Percentiles rank a stretch among this genome's conserved stretches.
Conservation (phyloP, 2,329 filamentous ascomycete genomes). For the Penicillium sp. region DNA sequence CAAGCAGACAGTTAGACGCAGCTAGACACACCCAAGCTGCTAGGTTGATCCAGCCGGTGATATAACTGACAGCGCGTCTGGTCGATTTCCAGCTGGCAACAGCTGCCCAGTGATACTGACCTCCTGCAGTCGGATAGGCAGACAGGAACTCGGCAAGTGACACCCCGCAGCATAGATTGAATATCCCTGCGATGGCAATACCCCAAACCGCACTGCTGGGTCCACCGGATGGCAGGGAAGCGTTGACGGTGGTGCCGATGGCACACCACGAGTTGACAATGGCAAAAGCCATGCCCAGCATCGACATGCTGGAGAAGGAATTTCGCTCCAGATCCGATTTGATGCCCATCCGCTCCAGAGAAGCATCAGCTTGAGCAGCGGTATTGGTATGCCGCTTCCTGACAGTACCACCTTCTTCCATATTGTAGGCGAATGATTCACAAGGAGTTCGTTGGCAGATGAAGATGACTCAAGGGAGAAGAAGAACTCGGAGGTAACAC, state of each 20-base stretch:
- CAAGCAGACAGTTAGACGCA: background rate
- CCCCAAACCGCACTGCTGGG: background rate
- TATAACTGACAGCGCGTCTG: background rate
- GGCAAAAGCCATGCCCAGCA: background rate
- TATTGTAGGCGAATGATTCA: background rate
- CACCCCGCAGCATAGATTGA: background rate
- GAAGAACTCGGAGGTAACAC: too few relatives aligned
- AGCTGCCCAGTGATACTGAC: background rate
- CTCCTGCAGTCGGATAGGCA: background rate
- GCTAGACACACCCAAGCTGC: background rate
- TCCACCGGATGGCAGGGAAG: background rate
- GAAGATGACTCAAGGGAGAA: background rate
- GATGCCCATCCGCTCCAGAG: background rate
- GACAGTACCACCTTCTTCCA: background rate
- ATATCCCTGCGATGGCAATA: background rate
- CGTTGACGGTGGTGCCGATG: background rate
- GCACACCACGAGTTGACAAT: background rate
- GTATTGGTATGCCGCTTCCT: background rate
- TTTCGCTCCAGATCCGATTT: background rate
- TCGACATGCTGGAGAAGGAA: background rate
- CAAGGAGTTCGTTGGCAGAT: background rate
- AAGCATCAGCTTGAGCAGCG: background rate
- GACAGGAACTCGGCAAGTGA: background rate
- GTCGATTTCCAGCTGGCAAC: conserved; percentile 1
- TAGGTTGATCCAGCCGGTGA: background rate